These are phyloP conservation scores for Deakozyma indianensis DNA, from an alignment of 805 yeast species.

Conservation along the genomic window DNA sequence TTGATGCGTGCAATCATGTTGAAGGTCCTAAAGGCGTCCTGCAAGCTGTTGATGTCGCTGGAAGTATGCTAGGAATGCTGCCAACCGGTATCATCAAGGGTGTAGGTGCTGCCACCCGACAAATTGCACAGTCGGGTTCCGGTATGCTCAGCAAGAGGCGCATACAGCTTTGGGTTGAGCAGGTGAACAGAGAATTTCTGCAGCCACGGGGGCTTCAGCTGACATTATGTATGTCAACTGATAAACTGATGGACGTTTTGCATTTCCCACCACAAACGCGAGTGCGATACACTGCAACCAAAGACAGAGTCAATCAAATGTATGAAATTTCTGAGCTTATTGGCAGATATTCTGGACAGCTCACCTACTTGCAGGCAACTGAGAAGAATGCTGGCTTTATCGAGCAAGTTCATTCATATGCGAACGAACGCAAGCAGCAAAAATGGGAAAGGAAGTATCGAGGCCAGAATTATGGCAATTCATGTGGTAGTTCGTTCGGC, in stretches of 20 bases:
- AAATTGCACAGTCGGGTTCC: not conserved
- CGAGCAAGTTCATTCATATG: not conserved
- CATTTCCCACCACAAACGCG: not conserved
- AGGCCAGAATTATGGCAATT: no score
- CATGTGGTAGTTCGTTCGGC: no score
- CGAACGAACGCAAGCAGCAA: not conserved
- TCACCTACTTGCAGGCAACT: not conserved
- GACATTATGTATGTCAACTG: not conserved
- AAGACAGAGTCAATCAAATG: not conserved
- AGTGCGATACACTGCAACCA: not conserved
- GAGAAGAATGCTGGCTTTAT: not conserved
- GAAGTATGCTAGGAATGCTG: not conserved
- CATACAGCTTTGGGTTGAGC: not conserved
- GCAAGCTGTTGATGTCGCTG: not conserved
- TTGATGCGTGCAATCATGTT: not conserved
- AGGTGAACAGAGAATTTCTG: not conserved
- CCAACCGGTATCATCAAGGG: conserved; percentile 1
- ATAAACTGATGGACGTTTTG: not conserved
- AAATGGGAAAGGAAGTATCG: not conserved
- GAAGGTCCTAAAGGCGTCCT: not conserved
- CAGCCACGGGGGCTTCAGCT: not conserved
- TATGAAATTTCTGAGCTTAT: not conserved
- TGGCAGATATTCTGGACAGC: not conserved
- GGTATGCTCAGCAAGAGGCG: not conserved
- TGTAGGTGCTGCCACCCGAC: not conserved